Base-by-base conservation (phyloP, 768 basidiomycete species). In the Butyriboletus loyo region DNA sequence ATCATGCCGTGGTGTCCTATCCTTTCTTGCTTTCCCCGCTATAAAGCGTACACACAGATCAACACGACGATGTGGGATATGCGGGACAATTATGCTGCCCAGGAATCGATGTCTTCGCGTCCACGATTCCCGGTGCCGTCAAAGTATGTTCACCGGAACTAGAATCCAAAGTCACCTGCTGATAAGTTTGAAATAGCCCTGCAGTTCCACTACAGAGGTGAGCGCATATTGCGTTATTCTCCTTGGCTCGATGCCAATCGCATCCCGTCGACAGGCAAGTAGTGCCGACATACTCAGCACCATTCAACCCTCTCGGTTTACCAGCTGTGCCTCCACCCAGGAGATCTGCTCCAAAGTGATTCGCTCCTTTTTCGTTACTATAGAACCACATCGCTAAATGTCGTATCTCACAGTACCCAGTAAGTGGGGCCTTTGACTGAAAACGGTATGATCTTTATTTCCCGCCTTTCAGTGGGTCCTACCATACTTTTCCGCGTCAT, bases 41-140 rank as follows among this genome's bases (percentile, higher is more conserved):
- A 70, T 5, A 71, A 60, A 39, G 54, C 68, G 39, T 71, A 71
- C 24, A 71, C 63, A 7, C 64, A 71, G 37, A 52, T 69, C n/a
- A 68, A 69, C 27, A 22, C 65, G 21, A 55, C 46, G 59, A 60
- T 46, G 67, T 71, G 66, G 68, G 69, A 69, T 28, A 4, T 55
- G 45, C 57, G 60, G 5, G 67, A 58, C 2, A 56, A 59, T 21
- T 9, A 54, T 31, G 35, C 48, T 31, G 37, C 45, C 11, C 57
- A 59, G 49, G 57, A 62, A 35, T 53, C 35, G 10, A 50, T 4
- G 31, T 52, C 63, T 3, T 48, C 67, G 5, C 41, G 32, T 43
- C 50, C 57, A 14, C 52, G 37, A 31, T 61, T 57, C 45, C 57
- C 63, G 11, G 39, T 41, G 4, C 47, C 57, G 14, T 28, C 51